Base-by-base conservation (phyloP, 2,329 filamentous ascomycete species). In the Penicillium janthinellum region DNA sequence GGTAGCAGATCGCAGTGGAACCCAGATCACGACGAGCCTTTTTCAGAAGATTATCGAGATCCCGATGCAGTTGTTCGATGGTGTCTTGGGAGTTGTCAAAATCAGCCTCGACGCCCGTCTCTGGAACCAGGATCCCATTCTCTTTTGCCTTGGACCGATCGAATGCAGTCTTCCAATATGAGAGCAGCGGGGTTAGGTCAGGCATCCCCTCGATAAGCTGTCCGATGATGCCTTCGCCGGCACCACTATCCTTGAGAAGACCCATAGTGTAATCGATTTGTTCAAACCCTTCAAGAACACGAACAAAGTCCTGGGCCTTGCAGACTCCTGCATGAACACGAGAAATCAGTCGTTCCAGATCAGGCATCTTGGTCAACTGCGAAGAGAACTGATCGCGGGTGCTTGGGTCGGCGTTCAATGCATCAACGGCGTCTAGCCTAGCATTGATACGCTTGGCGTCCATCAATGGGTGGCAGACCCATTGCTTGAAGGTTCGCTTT, bases 231-330 rank as follows among this genome's bases (percentile, higher is more conserved):
- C 92, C 90, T 52, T 92, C 89, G 2, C 89, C 90, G n/a, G 88
- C 85, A 55, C 88, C 86, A 68, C 90, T 90, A 8, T 88, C 84
- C 49, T 84, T 83, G 1, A 98, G 83, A 22, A 98, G 83, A 54
- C 87, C 85, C 84, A 96, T 91, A 0, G 93, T 96, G 74, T 96
- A 95, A 64, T 97, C 92, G 48, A 99, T 98, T 76, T 97, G 94
- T 79, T 98, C 95, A 68, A 97, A 99, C 0, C 95, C 95, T 75
- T 98, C 93, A 0, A 99, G 82, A 0, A 98, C 94, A 50, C 88
- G 90, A 48, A 98, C 87, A 74, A 99, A 99, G 73, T 99, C 95
- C 58, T 95, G 90, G 0, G 92, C 86, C 71, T 88, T 91, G 79
- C 93, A 97, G n/a, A 87, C 87, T 0, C 91, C 91, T 0, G 95